These are phyloP conservation scores for Lachancea fermentati DNA, from an alignment of 805 yeast species.

Conservation along the genomic window DNA sequence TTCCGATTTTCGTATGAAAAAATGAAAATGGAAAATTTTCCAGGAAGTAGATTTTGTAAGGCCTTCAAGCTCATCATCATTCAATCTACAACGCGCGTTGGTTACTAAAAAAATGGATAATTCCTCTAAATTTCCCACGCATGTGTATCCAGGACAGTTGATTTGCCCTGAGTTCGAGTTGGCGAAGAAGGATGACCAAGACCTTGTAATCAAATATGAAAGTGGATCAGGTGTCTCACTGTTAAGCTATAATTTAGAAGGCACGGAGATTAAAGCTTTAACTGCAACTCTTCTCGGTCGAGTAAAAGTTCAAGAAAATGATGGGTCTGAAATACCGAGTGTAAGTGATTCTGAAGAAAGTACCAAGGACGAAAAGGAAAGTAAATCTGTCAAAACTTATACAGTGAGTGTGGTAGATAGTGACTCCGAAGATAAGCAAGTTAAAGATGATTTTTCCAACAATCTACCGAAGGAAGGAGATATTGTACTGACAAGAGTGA, in stretches of 20 bases:
- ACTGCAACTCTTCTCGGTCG: constrained; percentile 61
- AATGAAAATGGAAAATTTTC: neutral
- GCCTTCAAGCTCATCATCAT: neutral
- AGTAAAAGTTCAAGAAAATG: constrained; percentile 33
- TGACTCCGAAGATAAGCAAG: constrained; percentile 8
- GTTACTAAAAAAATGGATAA: neutral
- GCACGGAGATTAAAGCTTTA: constrained; percentile 37
- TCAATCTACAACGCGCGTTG: neutral
- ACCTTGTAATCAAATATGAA: constrained; percentile 39
- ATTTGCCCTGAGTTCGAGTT: constrained; percentile 51
- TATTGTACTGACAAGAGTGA: constrained; percentile 69
- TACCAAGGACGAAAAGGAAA: neutral
- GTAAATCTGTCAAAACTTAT: constrained; percentile 12
- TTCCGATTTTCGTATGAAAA: neutral
- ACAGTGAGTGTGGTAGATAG: constrained; percentile 5
- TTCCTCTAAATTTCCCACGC: constrained; percentile 33
- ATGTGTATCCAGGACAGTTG: constrained; percentile 77
- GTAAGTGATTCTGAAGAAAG: constrained; percentile 13
- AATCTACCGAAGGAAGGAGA: constrained; percentile 81
- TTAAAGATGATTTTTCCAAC: constrained; percentile 33
- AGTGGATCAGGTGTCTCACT: constrained; percentile 64
- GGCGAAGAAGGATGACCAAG: constrained; percentile 28
- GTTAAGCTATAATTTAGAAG: constrained; percentile 39
- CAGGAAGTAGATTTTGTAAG: neutral
- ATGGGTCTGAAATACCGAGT: constrained; percentile 14